Percentiles rank a stretch among this genome's conserved stretches.
Conservation (phyloP, 805 yeast genomes). For the Teunomyces kruisii region DNA sequence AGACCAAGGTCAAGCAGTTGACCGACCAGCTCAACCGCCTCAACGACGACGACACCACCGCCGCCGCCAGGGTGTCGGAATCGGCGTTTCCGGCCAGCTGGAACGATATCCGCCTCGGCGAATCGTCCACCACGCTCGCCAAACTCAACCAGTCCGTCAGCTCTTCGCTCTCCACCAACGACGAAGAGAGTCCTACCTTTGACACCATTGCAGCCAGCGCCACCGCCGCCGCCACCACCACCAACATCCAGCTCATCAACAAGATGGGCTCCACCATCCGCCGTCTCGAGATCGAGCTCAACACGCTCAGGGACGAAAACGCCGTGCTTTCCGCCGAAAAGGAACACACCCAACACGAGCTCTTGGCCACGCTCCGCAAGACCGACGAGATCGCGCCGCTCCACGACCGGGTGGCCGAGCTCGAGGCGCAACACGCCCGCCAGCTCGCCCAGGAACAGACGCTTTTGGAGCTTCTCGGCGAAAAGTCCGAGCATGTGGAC, state of each 20-base stretch:
- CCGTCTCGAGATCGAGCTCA: constrained; percentile 75
- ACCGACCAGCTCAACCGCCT: constrained; percentile 13
- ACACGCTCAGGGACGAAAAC: constrained; percentile 63
- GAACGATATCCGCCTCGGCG: constrained; percentile 41
- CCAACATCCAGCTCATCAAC: constrained; percentile 61
- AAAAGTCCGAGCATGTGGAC: constrained; percentile 79
- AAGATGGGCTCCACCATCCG: constrained; percentile 77
- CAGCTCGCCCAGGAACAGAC: constrained; percentile 44
- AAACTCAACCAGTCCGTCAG: constrained; percentile 13
- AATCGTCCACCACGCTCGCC: constrained; percentile 42
- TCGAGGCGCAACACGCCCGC: constrained; percentile 28
- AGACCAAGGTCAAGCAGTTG: constrained; percentile 24
- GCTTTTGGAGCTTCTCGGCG: constrained; percentile 74
- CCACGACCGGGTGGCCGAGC: constrained; percentile 24
- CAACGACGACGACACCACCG: constrained; percentile 8
- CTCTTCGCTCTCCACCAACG: constrained; percentile 9
- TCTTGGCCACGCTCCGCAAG: constrained; percentile 43
- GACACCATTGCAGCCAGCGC: constrained; percentile 7
- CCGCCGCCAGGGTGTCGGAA: constrained; percentile 5
- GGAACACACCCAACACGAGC: constrained; percentile 65
- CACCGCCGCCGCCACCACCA: constrained; percentile 14
- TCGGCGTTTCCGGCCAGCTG: constrained; percentile 8
- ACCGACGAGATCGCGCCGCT: constrained; percentile 30
- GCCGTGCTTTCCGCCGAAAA: constrained; percentile 54
- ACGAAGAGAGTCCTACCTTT: not conserved